Base-by-base conservation (phyloP, 495 filamentous ascomycete species). In the Neurospora sp. region DNA sequence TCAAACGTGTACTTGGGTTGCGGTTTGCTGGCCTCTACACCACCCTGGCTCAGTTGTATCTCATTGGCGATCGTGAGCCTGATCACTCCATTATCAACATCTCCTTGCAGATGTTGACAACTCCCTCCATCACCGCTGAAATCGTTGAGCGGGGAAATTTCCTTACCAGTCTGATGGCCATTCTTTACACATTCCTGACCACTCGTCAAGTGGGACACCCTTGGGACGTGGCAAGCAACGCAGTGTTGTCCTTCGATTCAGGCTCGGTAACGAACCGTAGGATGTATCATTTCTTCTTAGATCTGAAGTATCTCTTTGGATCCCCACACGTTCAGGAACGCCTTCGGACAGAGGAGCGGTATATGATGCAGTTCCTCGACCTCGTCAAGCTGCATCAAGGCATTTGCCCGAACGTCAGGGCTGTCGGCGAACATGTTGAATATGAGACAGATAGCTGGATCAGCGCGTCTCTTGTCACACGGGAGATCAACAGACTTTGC, bases 401-500 rank as follows among this genome's bases (percentile, higher is more conserved):
- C 1, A 97, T 98, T 49, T 97, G 95, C 77, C 96, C 96, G 16
- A 99, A 98, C 76, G 84, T 94, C 6, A 89, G 96, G 73, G 95
- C 95, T 2, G 90, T 97, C 39, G 93, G 92, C 27, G 96, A 99
- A 75, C 96, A 99, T 78, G 92, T 99, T 8, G 96, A 98, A 79
- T 99, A 98, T 78, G 96, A 99, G 81, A 96, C 94, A 7, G 96
- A 99, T 78, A 92, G 93, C 39, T 99, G 96, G 96, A 98, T 99
- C 69, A 96, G 91, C 76, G 96, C 96, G 1, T 95, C 93, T 9
- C 88, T 99, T 49, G 92, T 98, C 70, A 98, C 95, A 71, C 88
- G 94, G 70, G 95, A 99, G 80, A 93, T 99, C 80, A 98, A 97
- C 78, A 90, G 90, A 71, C 87, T 98, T 12, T 96, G 94, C 77